Base-by-base conservation (phyloP, 2,329 filamentous ascomycete genomes). In the Aspergillus jensenii region DNA sequence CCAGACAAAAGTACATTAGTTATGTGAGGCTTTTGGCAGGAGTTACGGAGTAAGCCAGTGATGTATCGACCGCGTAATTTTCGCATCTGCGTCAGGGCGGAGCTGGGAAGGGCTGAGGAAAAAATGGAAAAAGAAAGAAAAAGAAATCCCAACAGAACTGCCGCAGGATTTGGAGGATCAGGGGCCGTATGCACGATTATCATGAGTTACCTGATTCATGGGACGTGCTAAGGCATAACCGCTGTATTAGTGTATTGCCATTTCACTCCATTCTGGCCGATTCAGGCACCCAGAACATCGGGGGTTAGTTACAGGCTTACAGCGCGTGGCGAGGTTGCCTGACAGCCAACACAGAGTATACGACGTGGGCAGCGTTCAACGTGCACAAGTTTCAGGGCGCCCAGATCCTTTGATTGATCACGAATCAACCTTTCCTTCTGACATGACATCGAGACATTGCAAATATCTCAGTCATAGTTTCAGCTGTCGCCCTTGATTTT, bases 161-260 rank as follows among this genome's bases (percentile, higher is more conserved):
- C 23, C 11, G 37, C 21, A 31, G 31, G 47, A 25, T 8, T 23
- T 21, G 39, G 37, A 33, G 25, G 35, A 51, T 51, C 49, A 52
- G 49, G 48, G 49, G 49, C n/a, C 27, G n/a, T 47, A 33, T 54
- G 52, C 52, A 54, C 15, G 52, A 54, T 54, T 54, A 48, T 54
- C 52, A 45, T 27, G 31, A 54, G 52, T 54, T 54, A 54, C 44
- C 44, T 54, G 35, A 37, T 40, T 48, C 19, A 47, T 33, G 52
- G 52, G 52, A 40, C 52, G n/a, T 21, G 43, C 44, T 54, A 41
- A 52, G 17, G 14, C 44, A 5, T 19, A 15, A 17, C 17, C 12
- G 43, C 25, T 21, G 33, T 35, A 5, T 21, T 21, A 21, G 21
- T 9, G 35, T 37, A 14, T n/a, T 37, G 6, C 35, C 12, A 37